phyloP scores from a whole-genome alignment of 228 moss, liverwort and hornwort species.

The Sphagnum magellanicum region DNA sequence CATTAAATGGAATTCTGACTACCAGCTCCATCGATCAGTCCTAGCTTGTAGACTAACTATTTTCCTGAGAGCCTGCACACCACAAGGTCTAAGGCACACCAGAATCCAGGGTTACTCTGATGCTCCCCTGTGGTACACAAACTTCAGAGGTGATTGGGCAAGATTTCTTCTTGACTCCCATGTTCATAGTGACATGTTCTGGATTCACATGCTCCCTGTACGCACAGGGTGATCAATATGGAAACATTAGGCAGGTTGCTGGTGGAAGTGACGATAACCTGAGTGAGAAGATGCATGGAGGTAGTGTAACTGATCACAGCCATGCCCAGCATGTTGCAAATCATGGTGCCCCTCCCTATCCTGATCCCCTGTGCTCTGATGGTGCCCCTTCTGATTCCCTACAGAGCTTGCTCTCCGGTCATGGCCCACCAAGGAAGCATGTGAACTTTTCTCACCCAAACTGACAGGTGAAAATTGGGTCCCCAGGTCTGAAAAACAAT shows the following conservation, averaged over 20 bases:
- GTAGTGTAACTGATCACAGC: slow-evolving; percentile 74
- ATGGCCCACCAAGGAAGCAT: slow-evolving; percentile 29
- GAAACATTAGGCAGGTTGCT: slow-evolving; percentile 60
- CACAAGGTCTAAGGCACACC: too few species aligned
- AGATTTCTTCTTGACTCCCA: background rate
- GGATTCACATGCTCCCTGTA: slow-evolving; percentile 87
- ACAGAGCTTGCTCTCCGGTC: slow-evolving; percentile 59
- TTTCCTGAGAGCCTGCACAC: too few species aligned
- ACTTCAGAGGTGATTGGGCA: too few species aligned
- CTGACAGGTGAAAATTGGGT: slow-evolving; percentile 41
- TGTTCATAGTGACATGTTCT: slow-evolving; percentile 74
- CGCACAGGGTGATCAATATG: slow-evolving; percentile 71
- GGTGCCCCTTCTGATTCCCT: slow-evolving; percentile 55
- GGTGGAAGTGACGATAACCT: slow-evolving; percentile 35
- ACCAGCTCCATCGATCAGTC: too few species aligned
- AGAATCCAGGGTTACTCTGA: too few species aligned
- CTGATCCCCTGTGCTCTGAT: slow-evolving; percentile 48
- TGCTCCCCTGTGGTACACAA: too few species aligned
- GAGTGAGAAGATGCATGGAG: slow-evolving; percentile 33
- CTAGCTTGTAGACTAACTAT: too few species aligned
- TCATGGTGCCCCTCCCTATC: slow-evolving; percentile 74
- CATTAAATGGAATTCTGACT: too few species aligned
- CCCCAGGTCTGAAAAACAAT: too few species aligned
- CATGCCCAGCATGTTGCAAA: slow-evolving; percentile 43
- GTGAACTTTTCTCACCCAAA: slow-evolving; percentile 48